Base-by-base conservation (phyloP, 106 monocot species). In the Dendrobium huoshanense region DNA sequence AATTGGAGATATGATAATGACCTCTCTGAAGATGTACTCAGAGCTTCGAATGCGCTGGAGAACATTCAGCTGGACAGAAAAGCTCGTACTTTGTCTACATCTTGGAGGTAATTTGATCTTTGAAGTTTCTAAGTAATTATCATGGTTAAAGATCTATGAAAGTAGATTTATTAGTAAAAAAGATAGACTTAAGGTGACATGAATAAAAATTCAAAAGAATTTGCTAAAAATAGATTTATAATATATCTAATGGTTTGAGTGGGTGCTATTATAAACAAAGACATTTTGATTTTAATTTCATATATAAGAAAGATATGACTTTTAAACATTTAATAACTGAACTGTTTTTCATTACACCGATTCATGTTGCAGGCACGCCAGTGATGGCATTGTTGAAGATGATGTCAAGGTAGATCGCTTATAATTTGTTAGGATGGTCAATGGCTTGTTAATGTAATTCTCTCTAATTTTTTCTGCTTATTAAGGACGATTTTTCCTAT, bases 31-130 rank as follows among this genome's bases (percentile, higher is more conserved):
- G 94, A 96, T 72, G 87, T 96, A 29, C 75, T 92, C 33, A 87
- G 90, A 67, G 92, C 96, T 75, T 83, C 96, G 18, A 88, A 79
- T 83, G 96, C 92, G 41, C 78, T 96, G 42, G 96, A 92, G 70
- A 92, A 92, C 83, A 90, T 94, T 87, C 96, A 96, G 19, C 78
- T 96, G 55, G 96, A 96, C 59, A 82, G 94, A 68, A 96, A 96
- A 86, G 84, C 94, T 33, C 85, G 92, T 22, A 96, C 87, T 78
- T 56, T 96, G 51, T 83, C 92, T 33, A 83, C 96, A 27, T 96
- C 96, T 82, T 96, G 96, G 96, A 94, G 96, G 96, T 96, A 82
- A 47, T 51, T 76, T 74, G 74, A 43, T 44, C 0, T 75, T 75
- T 75, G 76, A 49, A 76, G 4, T 13, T 74, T 42, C 29, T 8